Evolutionary conservation across 768 basidiomycete species (phyloP).

Genomic region (Kwoniella sp.): DNA sequence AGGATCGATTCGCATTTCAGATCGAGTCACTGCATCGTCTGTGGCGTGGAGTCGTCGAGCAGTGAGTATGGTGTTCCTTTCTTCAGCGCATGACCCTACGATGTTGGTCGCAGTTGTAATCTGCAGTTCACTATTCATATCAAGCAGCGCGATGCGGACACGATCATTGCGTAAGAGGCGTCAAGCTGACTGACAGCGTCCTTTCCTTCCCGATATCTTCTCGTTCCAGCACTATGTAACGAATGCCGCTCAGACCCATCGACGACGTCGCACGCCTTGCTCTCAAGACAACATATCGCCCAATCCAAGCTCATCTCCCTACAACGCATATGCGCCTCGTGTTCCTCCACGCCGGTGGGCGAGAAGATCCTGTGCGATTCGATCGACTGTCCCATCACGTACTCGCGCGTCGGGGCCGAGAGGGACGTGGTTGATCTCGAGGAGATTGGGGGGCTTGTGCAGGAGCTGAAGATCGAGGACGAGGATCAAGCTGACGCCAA

Average conservation of each 20-base stretch:
- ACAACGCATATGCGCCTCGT: conserved; percentile 73
- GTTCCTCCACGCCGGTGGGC: conserved; percentile 62
- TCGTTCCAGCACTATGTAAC: conserved; percentile 68
- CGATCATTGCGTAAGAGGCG: no score
- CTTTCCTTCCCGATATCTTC: no score
- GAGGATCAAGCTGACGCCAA: not conserved
- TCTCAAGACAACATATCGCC: conserved; percentile 62
- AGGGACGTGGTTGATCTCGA: conserved; percentile 53
- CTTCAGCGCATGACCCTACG: no score
- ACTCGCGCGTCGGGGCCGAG: conserved; percentile 64
- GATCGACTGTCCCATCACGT: conserved; percentile 83
- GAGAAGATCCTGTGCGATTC: conserved; percentile 77
- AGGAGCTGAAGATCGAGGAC: conserved; percentile 8
- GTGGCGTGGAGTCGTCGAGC: conserved; percentile 63
- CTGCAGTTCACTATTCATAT: no score
- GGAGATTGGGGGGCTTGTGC: conserved; percentile 31
- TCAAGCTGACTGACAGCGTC: no score
- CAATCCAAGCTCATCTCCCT: conserved; percentile 64
- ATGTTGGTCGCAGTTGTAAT: no score
- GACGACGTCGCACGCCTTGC: conserved; percentile 64
- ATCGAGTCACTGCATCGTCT: conserved; percentile 71
- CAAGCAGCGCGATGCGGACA: no score
- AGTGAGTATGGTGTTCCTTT: conserved; percentile 58
- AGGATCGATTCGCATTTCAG: conserved; percentile 77
- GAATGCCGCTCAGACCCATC: conserved; percentile 63